Conservation (phyloP, 805 yeast genomes). For the Debaryomyces prosopidis region DNA sequence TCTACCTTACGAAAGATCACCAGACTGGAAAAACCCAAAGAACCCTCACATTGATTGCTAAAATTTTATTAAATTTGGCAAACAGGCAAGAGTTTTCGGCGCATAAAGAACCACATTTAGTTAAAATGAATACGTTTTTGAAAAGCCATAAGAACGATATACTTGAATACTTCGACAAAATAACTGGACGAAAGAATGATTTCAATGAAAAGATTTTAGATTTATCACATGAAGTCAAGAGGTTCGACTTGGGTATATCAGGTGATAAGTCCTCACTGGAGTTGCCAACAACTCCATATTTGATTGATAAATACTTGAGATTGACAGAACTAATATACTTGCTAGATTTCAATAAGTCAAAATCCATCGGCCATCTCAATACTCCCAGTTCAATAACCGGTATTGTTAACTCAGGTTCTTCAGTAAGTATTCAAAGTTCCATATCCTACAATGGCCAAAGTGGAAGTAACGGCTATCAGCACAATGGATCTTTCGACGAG, state of each 20-base stretch:
- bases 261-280: conserved; percentile 51
- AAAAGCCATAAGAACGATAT: conserved; percentile 57
- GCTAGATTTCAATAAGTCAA: conserved; percentile 24
- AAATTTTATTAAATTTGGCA: conserved; percentile 74
- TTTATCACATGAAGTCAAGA: conserved; percentile 54
- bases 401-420: neutral
- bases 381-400: neutral
- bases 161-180: conserved; percentile 65
- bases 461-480: conserved; percentile 1
- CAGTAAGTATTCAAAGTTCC: neutral
- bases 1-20: conserved; percentile 68
- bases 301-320: conserved; percentile 65
- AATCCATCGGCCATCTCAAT: neutral
- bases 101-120: conserved; percentile 81
- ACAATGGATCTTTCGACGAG: neutral
- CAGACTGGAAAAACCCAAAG: conserved; percentile 73
- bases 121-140: conserved; percentile 68
- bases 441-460: neutral
- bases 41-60: conserved; percentile 79
- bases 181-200: conserved; percentile 70
- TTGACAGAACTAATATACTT: conserved; percentile 58
- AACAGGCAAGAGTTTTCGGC: conserved; percentile 72
- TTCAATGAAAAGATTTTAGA: conserved; percentile 59
- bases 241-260: conserved; percentile 60
- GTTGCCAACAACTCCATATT: conserved; percentile 65